phyloP scores from a whole-genome alignment of 495 filamentous ascomycete genomes.

The Xylaria grammica region DNA sequence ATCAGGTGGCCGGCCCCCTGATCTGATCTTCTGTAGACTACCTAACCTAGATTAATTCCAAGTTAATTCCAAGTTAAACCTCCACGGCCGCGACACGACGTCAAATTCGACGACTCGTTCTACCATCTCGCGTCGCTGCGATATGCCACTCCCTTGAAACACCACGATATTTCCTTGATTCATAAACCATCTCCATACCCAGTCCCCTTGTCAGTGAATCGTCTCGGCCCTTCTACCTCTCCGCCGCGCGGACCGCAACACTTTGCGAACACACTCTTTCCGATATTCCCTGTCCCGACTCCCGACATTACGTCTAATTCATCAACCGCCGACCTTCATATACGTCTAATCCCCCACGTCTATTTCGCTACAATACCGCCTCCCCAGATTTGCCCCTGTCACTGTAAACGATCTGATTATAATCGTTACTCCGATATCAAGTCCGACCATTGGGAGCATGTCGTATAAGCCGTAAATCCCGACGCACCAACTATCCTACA shows the following conservation, averaged over 20 bases:
- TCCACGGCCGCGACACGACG: slow-evolving; percentile 19
- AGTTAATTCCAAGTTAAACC: slow-evolving; percentile 18
- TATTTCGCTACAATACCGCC: neutral
- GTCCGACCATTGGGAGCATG: slow-evolving; percentile 12
- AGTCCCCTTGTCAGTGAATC: neutral
- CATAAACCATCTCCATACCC: slow-evolving; percentile 5
- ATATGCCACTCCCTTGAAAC: slow-evolving; percentile 23
- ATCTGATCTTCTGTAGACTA: no score
- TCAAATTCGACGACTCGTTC: slow-evolving; percentile 8
- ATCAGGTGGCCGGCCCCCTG: slow-evolving; percentile 8
- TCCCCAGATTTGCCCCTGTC: neutral
- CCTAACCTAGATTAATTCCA: no score
- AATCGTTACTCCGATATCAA: neutral
- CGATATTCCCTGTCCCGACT: slow-evolving; percentile 4
- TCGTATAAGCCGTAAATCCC: slow-evolving; percentile 2
- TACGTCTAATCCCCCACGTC: neutral
- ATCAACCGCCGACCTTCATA: neutral
- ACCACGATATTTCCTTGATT: slow-evolving; percentile 10
- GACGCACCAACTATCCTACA: neutral
- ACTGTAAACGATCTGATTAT: neutral
- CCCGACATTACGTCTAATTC: neutral
- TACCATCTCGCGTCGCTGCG: slow-evolving; percentile 14
- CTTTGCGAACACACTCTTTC: slow-evolving; percentile 17
- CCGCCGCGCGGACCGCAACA: slow-evolving; percentile 13
- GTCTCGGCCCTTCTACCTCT: neutral